Evolutionary conservation across 2,329 filamentous ascomycete species (phyloP).

Genomic region (Aspergillus spinulosporus): DNA sequence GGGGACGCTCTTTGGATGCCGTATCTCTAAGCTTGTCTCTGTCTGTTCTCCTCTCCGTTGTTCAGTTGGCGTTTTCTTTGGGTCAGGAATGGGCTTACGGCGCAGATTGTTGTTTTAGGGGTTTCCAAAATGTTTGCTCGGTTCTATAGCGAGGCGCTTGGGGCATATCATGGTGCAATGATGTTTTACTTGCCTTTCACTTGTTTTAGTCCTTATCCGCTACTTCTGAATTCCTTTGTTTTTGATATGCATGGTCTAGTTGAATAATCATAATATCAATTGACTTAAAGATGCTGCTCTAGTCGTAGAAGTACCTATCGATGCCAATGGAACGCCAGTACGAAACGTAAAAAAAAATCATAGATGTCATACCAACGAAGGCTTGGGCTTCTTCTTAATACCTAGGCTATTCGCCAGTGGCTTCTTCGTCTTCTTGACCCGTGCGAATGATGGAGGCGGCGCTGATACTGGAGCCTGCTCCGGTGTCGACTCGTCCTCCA

Average conservation of each 20-base stretch:
- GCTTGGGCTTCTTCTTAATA: conserved; percentile 84
- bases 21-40: conserved; percentile 65
- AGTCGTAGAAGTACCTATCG: neutral
- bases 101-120: neutral
- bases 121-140: conserved; percentile 7
- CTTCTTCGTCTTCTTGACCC: conserved; percentile 83
- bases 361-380: conserved; percentile 46
- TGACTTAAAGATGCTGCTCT: neutral
- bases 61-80: conserved; percentile 21
- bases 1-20: conserved; percentile 97
- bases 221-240: neutral
- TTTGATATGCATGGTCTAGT: conserved; percentile 6
- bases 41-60: conserved; percentile 5
- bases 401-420: conserved; percentile 72
- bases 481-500: conserved; percentile 50
- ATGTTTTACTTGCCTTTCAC: conserved; percentile 19
- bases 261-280: conserved; percentile 4
- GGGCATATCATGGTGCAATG: conserved; percentile 20
- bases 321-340: conserved; percentile 15
- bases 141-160: conserved; percentile 29
- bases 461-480: conserved; percentile 35
- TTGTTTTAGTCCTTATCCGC: conserved; percentile 15
- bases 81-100: conserved; percentile 6
- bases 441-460: conserved; percentile 65
- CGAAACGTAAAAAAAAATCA: neutral